Conservation (phyloP, 2,329 filamentous ascomycete species). For the Xylariaceae sp. region DNA sequence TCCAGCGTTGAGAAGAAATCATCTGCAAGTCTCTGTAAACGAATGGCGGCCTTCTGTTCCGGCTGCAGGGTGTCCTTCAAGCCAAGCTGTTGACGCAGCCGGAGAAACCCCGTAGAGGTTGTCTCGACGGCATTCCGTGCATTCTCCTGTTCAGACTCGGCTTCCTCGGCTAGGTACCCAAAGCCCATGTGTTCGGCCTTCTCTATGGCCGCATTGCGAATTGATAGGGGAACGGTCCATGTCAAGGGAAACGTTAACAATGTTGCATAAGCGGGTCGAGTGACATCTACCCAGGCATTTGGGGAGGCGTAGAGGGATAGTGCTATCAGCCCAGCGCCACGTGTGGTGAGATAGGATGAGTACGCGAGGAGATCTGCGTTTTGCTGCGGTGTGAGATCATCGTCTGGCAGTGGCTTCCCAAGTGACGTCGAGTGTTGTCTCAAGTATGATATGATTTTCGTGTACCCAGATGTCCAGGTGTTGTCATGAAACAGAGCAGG, state of each 20-base stretch:
- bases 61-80: constrained; percentile 52
- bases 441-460: constrained; percentile 57
- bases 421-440: constrained; percentile 28
- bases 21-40: constrained; percentile 67
- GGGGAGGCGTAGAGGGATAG: constrained; percentile 87
- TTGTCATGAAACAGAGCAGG: constrained; percentile 51
- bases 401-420: constrained; percentile 31
- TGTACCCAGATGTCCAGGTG: constrained; percentile 57
- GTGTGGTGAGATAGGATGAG: constrained; percentile 67
- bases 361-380: constrained; percentile 48
- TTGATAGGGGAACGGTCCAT: constrained; percentile 74
- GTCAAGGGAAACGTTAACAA: constrained; percentile 84
- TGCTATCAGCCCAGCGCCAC: constrained; percentile 74
- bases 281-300: constrained; percentile 76
- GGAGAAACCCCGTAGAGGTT: constrained; percentile 33
- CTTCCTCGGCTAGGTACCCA: constrained; percentile 61
- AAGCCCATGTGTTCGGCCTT: constrained; percentile 69
- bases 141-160: constrained; percentile 32
- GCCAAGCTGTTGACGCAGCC: constrained; percentile 27
- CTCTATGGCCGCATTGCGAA: constrained; percentile 66
- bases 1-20: constrained; percentile 70
- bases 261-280: constrained; percentile 73
- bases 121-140: constrained; percentile 31
- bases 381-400: constrained; percentile 36
- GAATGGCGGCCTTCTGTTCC: constrained; percentile 69